Evolutionary conservation across 805 yeast species (phyloP), one percentile per base, ranked within the genome.

Genomic region (Kazachstania viticola): DNA sequence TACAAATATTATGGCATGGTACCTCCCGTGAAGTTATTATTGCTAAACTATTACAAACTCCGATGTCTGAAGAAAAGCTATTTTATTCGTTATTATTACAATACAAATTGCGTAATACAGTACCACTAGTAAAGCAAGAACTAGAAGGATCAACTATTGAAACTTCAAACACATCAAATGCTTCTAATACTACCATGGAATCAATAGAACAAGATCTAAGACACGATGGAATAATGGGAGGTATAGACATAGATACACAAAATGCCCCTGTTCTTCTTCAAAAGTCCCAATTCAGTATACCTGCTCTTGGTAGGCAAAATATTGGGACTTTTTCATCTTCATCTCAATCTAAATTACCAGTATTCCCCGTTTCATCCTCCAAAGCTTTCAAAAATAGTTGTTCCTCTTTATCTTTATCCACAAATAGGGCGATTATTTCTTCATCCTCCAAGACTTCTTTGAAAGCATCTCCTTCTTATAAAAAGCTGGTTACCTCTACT

Each of bases 1-100:
- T 83, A 42, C 78, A 78, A 42, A 80, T 81, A 9, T 56, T 83
- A 39, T 83, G 91, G 74, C 94, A 81, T 53, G 88, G 87, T 34
- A 78, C 77, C 37, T 61, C 72, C 14, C 69, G 71, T 35, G 64
- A 67, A n/a, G 57, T 63, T 8, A 71, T 84, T 15, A 58, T 78
- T 27, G 51, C 64, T 4, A 67, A 71, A 37, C 58, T 84, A 30
- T 41, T 75, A 34, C 64, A 73, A 14, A 63, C 67, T 2, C 74
- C 65, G 23, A 69, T 72, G 37, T 75, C 75, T 37, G 69, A 84
- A 2, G 94, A 83, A 46, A 83, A 83, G 60, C 69, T 81, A 39
- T 83, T 83, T 49, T 83, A 84, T 56, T 76, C 79, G 41, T 56
- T 84, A 30, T 61, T 83, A 37, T 60, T 78, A 61, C 74, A 79